phyloP scores from a whole-genome alignment of 1,284 basidiomycete species.

The Puccinia coronata region DNA sequence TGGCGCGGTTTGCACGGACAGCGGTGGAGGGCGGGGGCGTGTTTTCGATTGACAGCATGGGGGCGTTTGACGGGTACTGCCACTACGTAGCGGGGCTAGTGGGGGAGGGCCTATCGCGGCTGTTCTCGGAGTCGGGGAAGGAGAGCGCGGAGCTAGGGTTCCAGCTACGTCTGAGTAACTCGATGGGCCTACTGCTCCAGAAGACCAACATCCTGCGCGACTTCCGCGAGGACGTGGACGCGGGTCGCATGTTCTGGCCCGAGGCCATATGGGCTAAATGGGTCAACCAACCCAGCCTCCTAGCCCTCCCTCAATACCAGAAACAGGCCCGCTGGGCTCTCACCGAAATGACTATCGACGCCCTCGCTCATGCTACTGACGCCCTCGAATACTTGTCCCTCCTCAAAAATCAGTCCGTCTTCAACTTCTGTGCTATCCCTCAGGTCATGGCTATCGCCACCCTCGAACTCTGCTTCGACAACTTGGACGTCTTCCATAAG shows the following conservation, averaged over 20 bases:
- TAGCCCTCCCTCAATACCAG: conserved; percentile 63
- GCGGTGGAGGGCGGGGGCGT: conserved; percentile 63
- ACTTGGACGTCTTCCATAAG: conserved; percentile 78
- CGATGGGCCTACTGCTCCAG: conserved; percentile 94
- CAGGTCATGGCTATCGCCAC: conserved; percentile 96
- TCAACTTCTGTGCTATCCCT: conserved; percentile 96
- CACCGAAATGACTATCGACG: conserved; percentile 86
- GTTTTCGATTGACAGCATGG: conserved; percentile 67
- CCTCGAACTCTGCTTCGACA: conserved; percentile 87
- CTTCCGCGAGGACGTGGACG: conserved; percentile 85
- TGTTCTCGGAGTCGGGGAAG: conserved; percentile 85
- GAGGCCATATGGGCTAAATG: conserved; percentile 78
- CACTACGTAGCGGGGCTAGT: conserved; percentile 98
- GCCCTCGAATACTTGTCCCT: conserved; percentile 85
- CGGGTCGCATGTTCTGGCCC: conserved; percentile 91
- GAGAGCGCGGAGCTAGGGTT: conserved; percentile 75
- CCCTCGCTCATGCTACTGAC: conserved; percentile 79
- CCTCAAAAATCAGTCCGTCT: conserved; percentile 85
- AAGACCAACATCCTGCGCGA: conserved; percentile 99
- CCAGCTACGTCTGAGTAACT: conserved; percentile 85
- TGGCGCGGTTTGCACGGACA: conserved; percentile 90
- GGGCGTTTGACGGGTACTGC: conserved; percentile 95
- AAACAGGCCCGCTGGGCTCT: conserved; percentile 74
- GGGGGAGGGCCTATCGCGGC: conserved; percentile 88
- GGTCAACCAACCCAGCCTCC: conserved; percentile 68